Conservation (phyloP, 805 yeast genomes). For the Ogataea pini region DNA sequence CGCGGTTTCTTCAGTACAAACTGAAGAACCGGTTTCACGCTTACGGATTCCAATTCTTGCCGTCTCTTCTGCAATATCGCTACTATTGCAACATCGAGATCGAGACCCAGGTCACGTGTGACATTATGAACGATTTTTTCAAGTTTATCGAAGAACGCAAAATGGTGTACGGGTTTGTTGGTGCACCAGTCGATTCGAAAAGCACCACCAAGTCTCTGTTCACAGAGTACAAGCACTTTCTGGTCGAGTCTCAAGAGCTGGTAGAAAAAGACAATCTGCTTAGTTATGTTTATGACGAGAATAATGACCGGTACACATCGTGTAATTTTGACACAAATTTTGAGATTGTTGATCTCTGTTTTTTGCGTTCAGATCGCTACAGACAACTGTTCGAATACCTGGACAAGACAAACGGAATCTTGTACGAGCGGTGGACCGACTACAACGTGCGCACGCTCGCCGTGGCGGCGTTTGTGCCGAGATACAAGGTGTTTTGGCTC, state of each 20-base stretch:
- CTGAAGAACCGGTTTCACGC: slow-evolving; percentile 58
- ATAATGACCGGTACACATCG: slow-evolving; percentile 15
- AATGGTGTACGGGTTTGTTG: slow-evolving; percentile 47
- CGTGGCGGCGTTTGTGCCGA: slow-evolving; percentile 41
- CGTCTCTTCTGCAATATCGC: slow-evolving; percentile 44
- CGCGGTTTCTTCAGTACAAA: slow-evolving; percentile 45
- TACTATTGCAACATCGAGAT: slow-evolving; percentile 64
- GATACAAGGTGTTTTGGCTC: slow-evolving; percentile 52
- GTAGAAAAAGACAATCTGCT: slow-evolving; percentile 36
- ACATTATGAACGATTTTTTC: slow-evolving; percentile 56
- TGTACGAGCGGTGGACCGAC: slow-evolving; percentile 63
- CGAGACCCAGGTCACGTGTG: slow-evolving; percentile 53
- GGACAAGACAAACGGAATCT: slow-evolving; percentile 53
- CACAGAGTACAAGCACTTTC: slow-evolving; percentile 44
- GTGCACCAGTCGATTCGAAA: slow-evolving; percentile 29
- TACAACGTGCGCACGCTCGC: slow-evolving; percentile 47
- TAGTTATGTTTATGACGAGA: slow-evolving; percentile 13
- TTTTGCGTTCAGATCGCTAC: slow-evolving; percentile 50
- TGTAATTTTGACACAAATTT: slow-evolving; percentile 66
- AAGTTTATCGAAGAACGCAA: slow-evolving; percentile 39
- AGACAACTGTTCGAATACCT: slow-evolving; percentile 44
- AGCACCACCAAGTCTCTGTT: slow-evolving; percentile 37
- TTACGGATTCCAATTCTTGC: slow-evolving; percentile 45
- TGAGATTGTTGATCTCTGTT: slow-evolving; percentile 54
- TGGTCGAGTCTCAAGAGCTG: slow-evolving; percentile 40